These are phyloP conservation scores for Arthrocladium fulminans DNA, from an alignment of 2,329 filamentous ascomycete species.

Conservation along the genomic window DNA sequence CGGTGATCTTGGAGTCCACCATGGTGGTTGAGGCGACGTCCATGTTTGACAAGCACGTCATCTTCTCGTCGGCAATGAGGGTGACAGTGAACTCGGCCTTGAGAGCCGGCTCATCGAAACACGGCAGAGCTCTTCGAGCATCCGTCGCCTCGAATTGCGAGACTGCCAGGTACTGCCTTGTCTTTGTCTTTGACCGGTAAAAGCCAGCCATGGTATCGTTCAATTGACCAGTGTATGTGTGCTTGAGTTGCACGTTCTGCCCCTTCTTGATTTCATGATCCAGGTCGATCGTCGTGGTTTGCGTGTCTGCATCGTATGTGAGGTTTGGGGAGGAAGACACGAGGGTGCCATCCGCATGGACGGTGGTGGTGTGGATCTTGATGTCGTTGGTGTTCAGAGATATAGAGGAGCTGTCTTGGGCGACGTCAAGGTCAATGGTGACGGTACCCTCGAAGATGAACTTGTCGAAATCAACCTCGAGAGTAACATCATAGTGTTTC, in stretches of 20 bases:
- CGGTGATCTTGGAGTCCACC: conserved; percentile 54
- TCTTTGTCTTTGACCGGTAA: conserved; percentile 80
- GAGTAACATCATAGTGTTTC: conserved; percentile 79
- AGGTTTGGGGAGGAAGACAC: conserved; percentile 57
- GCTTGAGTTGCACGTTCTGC: conserved; percentile 65
- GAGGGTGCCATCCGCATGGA: conserved; percentile 52
- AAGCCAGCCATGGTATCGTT: conserved; percentile 98
- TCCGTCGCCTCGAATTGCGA: conserved; percentile 97
- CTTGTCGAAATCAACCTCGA: conserved; percentile 83
- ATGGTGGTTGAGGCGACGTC: conserved; percentile 74
- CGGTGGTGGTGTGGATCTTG: conserved; percentile 65
- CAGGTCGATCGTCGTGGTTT: conserved; percentile 75
- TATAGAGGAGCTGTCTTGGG: conserved; percentile 74
- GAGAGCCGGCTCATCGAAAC: conserved; percentile 89
- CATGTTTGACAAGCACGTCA: conserved; percentile 96
- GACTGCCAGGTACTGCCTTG: conserved; percentile 76
- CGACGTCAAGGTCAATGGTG: conserved; percentile 76
- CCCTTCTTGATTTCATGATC: conserved; percentile 63
- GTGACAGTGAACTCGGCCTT: conserved; percentile 92
- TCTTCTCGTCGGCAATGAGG: conserved; percentile 76
- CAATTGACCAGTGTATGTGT: conserved; percentile 68
- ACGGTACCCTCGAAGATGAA: conserved; percentile 82
- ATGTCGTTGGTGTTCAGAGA: conserved; percentile 82
- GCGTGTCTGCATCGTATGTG: conserved; percentile 66
- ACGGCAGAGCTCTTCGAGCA: conserved; percentile 84